Evolutionary conservation across 345 rosid genomes (phyloP), one percentile per base, ranked within the genome.

Genomic region (Clausena lansium): DNA sequence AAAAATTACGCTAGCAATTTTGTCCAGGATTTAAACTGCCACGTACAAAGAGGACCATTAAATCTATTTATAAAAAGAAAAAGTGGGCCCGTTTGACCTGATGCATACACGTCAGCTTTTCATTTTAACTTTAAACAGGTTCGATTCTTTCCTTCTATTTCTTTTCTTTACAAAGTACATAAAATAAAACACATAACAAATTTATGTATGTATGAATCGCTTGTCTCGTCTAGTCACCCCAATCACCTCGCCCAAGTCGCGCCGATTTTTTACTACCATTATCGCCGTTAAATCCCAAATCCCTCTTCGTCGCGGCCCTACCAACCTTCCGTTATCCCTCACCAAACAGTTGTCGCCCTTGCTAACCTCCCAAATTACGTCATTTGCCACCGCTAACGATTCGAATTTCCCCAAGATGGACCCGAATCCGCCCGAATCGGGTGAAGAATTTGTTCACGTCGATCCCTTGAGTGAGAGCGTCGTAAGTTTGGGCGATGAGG

Each of bases 401-500:
- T 73, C 45, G 4, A 36, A 19, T 20, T 36, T 74, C 20, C 82
- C 80, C 60, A 35, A 73, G 64, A 85, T 92, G 92, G 91, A 93
- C 73, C 74, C 85, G 64, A 62, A 60, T 55, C 76, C 85, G 41
- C 76, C 82, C 64, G 88, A 90, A 67, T 63, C 81, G 32, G 90
- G 78, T 3, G 97, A 92, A 67, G 98, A 94, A 76, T 94, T 87
- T 77, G 86, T 94, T 81, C 93, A 91, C 86, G 84, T 94, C 80
- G 98, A 93, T 58, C 93, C 96, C 17, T 83, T 92, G 74, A 84
- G 97, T 77, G 97, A 89, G 83, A 94, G 97, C 87, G 87, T 91
- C 71, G 94, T 89, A 6, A 38, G 68, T 61, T 28, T 47, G 67
- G 89, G 85, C 39, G 85, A 80, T 39, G 91, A 82, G 64, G 80